A percentile compares a stretch with the other conserved stretches of the same genome.
Evolutionary conservation across 768 basidiomycete genomes (phyloP).

Genomic region (Russula sp.): DNA sequence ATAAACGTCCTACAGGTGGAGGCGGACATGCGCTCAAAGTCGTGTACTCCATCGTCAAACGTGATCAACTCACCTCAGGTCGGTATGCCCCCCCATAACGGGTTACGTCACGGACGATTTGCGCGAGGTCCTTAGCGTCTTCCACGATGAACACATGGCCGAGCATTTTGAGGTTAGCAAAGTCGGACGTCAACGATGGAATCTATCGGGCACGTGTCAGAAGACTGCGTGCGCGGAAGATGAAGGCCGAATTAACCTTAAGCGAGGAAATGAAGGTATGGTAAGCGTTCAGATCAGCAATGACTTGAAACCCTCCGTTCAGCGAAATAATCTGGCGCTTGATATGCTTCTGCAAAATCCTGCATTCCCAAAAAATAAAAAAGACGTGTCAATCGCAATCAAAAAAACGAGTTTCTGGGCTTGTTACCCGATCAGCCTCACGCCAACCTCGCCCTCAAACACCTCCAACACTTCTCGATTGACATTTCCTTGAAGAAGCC

Average conservation of each 20-base stretch:
- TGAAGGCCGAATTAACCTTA: conserved; percentile 41
- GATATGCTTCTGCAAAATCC: conserved; percentile 93
- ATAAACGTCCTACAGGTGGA: conserved; percentile 63
- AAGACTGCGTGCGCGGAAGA: neutral
- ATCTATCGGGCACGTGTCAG: conserved; percentile 36
- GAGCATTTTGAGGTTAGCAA: conserved; percentile 92
- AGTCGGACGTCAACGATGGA: conserved; percentile 77
- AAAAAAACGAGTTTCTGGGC: neutral
- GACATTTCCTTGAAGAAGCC: conserved; percentile 85
- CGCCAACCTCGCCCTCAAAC: conserved; percentile 95
- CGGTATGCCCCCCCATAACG: conserved; percentile 92
- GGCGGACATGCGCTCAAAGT: neutral
- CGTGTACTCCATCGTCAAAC: neutral
- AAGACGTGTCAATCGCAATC: conserved; percentile 2
- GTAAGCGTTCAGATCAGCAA: conserved; percentile 93
- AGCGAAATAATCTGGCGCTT: conserved; percentile 96
- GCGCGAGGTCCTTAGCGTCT: conserved; percentile 92
- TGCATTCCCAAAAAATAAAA: conserved; percentile 26
- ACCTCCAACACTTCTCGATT: conserved; percentile 96
- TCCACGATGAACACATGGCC: conserved; percentile 95
- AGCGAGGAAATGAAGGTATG: conserved; percentile 82
- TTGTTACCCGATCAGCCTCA: conserved; percentile 42
- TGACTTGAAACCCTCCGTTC: conserved; percentile 89
- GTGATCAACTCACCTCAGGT: conserved; percentile 62
- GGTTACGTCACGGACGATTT: conserved; percentile 92